Conservation (phyloP, 306 rosid genomes). For the Myrica gale region DNA sequence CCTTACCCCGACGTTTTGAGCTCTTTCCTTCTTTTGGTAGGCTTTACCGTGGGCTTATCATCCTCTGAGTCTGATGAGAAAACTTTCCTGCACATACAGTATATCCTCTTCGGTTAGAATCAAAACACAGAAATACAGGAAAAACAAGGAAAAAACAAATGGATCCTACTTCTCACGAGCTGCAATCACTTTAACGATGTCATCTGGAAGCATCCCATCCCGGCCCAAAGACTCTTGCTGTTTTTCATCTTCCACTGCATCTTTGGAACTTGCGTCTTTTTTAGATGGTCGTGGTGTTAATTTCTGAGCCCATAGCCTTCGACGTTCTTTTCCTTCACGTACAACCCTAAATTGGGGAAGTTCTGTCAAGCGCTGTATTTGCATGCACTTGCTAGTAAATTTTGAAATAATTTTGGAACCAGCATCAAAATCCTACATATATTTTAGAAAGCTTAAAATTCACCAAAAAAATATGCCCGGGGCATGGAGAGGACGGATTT, state of each 20-base stretch:
- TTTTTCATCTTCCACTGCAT: constrained; percentile 34
- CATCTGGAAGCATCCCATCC: constrained; percentile 67
- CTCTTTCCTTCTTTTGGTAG: constrained; percentile 53
- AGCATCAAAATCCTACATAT: not conserved
- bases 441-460: not conserved
- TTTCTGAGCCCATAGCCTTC: constrained; percentile 68
- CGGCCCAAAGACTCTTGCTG: constrained; percentile 31
- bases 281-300: constrained; percentile 56
- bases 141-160: not conserved
- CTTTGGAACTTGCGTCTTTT: constrained; percentile 34
- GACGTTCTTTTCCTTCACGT: constrained; percentile 69
- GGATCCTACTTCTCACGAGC: constrained; percentile 70
- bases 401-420: not conserved
- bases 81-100: constrained; percentile 50
- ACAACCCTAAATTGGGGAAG: constrained; percentile 48
- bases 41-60: constrained; percentile 47
- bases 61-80: constrained; percentile 57
- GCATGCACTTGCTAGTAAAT: not conserved
- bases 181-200: constrained; percentile 73
- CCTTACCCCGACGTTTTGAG: constrained; percentile 62
- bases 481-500: too few relatives aligned
- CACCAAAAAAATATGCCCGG: not conserved
- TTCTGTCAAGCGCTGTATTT: constrained; percentile 9
- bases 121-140: not conserved
- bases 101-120: constrained; percentile 22